Evolutionary conservation across 2,329 filamentous ascomycete species (phyloP).

Genomic region (Cadophora malorum): DNA sequence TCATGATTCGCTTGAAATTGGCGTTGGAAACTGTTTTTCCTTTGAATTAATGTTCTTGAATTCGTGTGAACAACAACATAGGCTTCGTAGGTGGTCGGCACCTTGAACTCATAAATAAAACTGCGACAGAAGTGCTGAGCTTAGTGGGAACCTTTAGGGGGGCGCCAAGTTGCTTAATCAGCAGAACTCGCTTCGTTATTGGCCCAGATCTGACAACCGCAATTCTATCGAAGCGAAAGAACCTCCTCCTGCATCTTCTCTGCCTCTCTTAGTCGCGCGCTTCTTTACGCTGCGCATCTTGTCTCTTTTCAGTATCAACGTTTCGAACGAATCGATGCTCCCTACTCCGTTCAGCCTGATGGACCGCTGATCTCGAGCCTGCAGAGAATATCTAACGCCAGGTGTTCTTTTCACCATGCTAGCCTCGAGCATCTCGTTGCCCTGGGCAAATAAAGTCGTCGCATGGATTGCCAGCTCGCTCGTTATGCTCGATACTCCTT

Average conservation of each 20-base stretch:
- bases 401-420: constrained; percentile 20
- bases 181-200: neutral
- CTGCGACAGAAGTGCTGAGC: no score
- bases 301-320: neutral
- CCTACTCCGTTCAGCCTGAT: neutral
- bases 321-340: no score
- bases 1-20: no score
- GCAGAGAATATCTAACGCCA: neutral
- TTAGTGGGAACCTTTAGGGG: no score
- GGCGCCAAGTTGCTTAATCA: neutral
- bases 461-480: constrained; percentile 6
- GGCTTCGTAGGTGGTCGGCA: no score
- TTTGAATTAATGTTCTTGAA: no score
- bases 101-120: no score
- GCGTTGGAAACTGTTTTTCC: no score
- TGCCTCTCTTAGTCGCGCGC: neutral
- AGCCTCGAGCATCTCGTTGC: constrained; percentile 9
- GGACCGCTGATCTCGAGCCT: neutral
- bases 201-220: neutral
- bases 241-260: neutral
- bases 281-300: neutral
- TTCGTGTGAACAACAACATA: no score
- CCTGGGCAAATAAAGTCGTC: constrained; percentile 12
- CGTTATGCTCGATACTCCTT: constrained; percentile 20
- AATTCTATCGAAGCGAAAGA: neutral